phyloP scores from a whole-genome alignment of 495 filamentous ascomycete genomes.

The Podospora bellae-mahoneyi region DNA sequence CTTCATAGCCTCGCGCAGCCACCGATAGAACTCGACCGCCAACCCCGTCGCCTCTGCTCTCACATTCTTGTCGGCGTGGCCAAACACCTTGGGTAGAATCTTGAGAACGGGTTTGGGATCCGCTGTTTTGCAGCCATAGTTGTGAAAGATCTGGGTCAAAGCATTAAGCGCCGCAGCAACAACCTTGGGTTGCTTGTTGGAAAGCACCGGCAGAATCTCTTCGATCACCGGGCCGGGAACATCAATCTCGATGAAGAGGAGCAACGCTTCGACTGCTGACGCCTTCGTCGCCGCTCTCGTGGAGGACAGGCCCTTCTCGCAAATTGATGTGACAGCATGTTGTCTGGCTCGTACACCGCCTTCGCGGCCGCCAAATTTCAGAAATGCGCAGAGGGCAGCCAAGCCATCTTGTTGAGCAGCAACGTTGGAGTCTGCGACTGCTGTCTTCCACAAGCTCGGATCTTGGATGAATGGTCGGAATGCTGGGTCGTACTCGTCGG shows the following conservation, averaged over 20 bases:
- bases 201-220: conserved; percentile 78
- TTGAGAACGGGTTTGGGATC: conserved; percentile 97
- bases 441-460: conserved; percentile 82
- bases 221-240: conserved; percentile 83
- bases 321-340: conserved; percentile 69
- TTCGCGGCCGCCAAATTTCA: conserved; percentile 80
- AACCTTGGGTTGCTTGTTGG: conserved; percentile 92
- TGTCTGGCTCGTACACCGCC: conserved; percentile 76
- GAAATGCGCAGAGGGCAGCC: conserved; percentile 77
- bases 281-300: conserved; percentile 84
- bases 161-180: conserved; percentile 79
- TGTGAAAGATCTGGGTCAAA: conserved; percentile 79
- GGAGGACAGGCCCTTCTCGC: conserved; percentile 87
- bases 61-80: conserved; percentile 98
- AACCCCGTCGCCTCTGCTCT: conserved; percentile 90
- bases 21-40: conserved; percentile 91
- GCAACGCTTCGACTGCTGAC: conserved; percentile 77
- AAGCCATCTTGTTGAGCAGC: conserved; percentile 95
- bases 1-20: conserved; percentile 97
- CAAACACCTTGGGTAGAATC: conserved; percentile 82
- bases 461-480: conserved; percentile 87
- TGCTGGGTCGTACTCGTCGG: conserved; percentile 80
- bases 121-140: conserved; percentile 91
- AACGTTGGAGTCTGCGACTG: conserved; percentile 93
- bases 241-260: conserved; percentile 89